Conservation (phyloP, 306 rosid genomes). For the Castanopsis chinensis region DNA sequence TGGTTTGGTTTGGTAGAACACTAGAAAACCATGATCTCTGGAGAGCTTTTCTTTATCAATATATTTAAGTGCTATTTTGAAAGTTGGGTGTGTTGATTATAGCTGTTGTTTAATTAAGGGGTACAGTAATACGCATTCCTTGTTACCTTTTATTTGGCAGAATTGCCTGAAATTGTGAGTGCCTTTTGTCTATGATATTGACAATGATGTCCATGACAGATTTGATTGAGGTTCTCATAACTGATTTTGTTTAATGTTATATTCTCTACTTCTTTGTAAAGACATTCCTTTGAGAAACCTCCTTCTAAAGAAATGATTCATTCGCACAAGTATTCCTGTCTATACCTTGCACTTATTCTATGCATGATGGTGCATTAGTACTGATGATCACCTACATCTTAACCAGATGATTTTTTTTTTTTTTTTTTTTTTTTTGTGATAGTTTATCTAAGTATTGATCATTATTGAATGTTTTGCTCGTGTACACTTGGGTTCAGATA, state of each 20-base stretch:
- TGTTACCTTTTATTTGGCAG: slow-evolving; percentile 8
- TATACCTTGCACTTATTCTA: slow-evolving; percentile 4
- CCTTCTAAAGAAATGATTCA: slow-evolving; percentile 18
- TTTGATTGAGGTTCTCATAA: slow-evolving; percentile 1
- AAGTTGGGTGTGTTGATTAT: neutral
- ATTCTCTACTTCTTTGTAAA: slow-evolving; percentile 44
- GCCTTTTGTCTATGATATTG: slow-evolving; percentile 21
- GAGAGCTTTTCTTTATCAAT: neutral
- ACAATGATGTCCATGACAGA: slow-evolving; percentile 9
- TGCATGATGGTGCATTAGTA: slow-evolving; percentile 18
- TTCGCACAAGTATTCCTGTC: neutral
- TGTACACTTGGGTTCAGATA: neutral
- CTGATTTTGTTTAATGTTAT: neutral
- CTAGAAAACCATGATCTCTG: neutral
- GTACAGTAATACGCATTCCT: too few relatives aligned
- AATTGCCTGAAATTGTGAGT: slow-evolving; percentile 20
- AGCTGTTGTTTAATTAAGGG: too few relatives aligned
- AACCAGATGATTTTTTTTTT: neutral
- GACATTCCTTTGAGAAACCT: slow-evolving; percentile 19
- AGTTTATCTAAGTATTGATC: neutral
- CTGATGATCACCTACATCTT: neutral
- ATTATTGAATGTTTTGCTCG: neutral
- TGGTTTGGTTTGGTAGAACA: slow-evolving; percentile 18
- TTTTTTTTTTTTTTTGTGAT: neutral
- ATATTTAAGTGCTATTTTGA: neutral